These are phyloP conservation scores for Nemania serpens DNA, from an alignment of 2,329 filamentous ascomycete species.

Conservation along the genomic window DNA sequence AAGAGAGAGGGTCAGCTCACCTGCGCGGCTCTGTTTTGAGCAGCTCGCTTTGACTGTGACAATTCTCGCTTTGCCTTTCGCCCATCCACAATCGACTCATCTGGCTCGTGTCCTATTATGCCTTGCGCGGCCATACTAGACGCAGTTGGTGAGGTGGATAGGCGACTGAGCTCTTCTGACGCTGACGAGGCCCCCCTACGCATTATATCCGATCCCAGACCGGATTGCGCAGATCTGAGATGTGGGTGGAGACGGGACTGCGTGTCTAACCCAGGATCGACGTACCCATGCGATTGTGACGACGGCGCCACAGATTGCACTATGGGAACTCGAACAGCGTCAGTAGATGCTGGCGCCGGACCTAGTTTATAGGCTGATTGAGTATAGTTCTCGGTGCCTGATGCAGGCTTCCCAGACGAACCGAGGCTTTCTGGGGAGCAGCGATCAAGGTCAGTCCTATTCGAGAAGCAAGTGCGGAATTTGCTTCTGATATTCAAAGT, in stretches of 20 bases:
- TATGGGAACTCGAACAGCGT: constrained; percentile 27
- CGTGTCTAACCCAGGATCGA: constrained; percentile 30
- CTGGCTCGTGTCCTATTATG: constrained; percentile 41
- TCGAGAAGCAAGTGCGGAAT: not conserved
- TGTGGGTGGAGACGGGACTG: constrained; percentile 38
- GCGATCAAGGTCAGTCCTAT: constrained; percentile 30
- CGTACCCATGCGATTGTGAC: constrained; percentile 38
- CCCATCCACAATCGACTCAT: constrained; percentile 52
- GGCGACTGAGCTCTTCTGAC: constrained; percentile 39
- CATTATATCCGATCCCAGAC: constrained; percentile 40
- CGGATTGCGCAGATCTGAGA: constrained; percentile 34
- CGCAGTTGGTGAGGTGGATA: constrained; percentile 36
- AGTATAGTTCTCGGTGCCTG: constrained; percentile 30
- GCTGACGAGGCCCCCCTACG: constrained; percentile 39
- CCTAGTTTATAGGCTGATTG: constrained; percentile 28
- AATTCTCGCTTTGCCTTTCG: constrained; percentile 87
- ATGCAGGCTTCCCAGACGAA: constrained; percentile 32
- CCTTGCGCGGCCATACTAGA: constrained; percentile 40
- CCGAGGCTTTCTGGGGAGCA: constrained; percentile 30
- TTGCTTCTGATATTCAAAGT: not conserved
- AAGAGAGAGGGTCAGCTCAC: constrained; percentile 57
- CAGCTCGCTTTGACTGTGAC: constrained; percentile 93
- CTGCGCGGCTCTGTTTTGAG: constrained; percentile 95
- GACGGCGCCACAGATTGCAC: constrained; percentile 31
- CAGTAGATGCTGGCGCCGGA: constrained; percentile 23